phyloP scores from a whole-genome alignment of 306 rosid species.

The Medicago ruthenica region DNA sequence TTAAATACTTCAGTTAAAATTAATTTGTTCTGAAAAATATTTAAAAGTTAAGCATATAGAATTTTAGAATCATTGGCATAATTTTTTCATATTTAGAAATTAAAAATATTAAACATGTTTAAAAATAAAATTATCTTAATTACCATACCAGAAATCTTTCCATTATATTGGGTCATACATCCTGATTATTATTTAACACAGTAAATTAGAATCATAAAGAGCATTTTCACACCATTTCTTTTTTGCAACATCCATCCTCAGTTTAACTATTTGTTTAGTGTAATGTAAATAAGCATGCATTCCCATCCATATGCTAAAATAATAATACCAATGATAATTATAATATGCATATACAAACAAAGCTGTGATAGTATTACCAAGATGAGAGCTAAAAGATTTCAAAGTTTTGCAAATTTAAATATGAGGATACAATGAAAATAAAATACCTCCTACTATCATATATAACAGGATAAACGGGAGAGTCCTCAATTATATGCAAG shows the following conservation, averaged over 20 bases:
- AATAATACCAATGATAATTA: neutral
- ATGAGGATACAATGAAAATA: conserved; percentile 12
- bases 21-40: neutral
- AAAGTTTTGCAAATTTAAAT: conserved; percentile 25
- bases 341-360: neutral
- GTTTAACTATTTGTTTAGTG: neutral
- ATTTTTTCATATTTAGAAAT: neutral
- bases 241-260: neutral
- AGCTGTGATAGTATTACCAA: neutral
- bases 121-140: neutral
- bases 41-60: neutral
- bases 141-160: neutral
- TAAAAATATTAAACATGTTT: neutral
- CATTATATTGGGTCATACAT: neutral
- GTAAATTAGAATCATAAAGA: neutral
- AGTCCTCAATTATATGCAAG: conserved; percentile 87
- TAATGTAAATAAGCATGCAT: neutral
- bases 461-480: conserved; percentile 81
- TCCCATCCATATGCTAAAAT: neutral
- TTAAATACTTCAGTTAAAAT: neutral
- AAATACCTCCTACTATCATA: conserved; percentile 77
- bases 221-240: neutral
- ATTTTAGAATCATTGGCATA: neutral
- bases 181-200: neutral
- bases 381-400: conserved; percentile 33